Evolutionary conservation across 2,329 filamentous ascomycete species (phyloP).

Genomic region (Aureobasidium sp.): DNA sequence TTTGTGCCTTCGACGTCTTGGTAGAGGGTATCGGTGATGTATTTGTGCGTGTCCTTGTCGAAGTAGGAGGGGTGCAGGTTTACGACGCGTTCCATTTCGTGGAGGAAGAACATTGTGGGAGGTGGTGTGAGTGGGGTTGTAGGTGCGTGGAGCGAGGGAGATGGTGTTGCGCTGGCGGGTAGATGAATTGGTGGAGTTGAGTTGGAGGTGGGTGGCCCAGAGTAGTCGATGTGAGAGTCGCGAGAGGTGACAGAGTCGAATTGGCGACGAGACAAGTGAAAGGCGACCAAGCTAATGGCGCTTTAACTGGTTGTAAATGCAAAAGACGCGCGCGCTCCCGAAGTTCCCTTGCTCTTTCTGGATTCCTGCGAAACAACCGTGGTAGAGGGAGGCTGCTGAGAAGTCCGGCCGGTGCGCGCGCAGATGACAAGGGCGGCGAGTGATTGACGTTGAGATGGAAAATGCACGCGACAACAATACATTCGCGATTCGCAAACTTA

Average conservation of each 20-base stretch:
- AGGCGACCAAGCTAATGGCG: conserved; percentile 12
- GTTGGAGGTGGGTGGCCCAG: neutral
- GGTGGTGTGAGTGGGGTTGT: neutral
- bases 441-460: neutral
- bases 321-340: neutral
- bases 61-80: conserved; percentile 97
- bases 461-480: conserved; percentile 5
- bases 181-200: neutral
- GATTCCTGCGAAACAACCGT: neutral
- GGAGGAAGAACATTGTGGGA: conserved; percentile 83
- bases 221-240: neutral
- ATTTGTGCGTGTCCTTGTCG: conserved; percentile 82
- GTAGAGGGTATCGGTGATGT: conserved; percentile 81
- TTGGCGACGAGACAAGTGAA: neutral
- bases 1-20: conserved; percentile 93
- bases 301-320: neutral
- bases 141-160: neutral
- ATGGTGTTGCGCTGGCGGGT: neutral
- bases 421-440: neutral
- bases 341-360: neutral
- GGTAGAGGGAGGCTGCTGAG: neutral
- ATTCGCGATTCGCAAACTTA: neutral
- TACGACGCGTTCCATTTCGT: conserved; percentile 90
- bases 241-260: neutral
- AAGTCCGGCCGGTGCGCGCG: neutral